Evolutionary conservation across 1,139 yeast genomes (phyloP).

Genomic region (Hyphopichia burtonii): DNA sequence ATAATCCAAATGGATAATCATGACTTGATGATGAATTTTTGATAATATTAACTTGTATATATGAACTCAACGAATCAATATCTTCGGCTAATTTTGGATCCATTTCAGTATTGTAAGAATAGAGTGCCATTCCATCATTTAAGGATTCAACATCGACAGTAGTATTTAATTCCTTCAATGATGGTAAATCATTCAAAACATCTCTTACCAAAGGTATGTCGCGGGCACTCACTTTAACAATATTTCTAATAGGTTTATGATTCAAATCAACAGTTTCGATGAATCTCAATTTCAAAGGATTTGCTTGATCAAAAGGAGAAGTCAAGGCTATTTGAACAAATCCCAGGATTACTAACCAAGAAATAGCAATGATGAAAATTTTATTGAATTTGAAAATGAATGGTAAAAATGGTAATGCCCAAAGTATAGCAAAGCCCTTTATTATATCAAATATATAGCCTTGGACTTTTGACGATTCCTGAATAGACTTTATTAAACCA

Average conservation of each 20-base stretch:
- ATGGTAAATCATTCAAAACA: constrained; percentile 61
- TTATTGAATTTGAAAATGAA: constrained; percentile 69
- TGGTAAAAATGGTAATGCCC: constrained; percentile 64
- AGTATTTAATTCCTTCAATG: constrained; percentile 41
- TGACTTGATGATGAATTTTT: constrained; percentile 45
- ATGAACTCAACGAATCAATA: constrained; percentile 34
- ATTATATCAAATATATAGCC: constrained; percentile 46
- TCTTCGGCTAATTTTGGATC: constrained; percentile 53
- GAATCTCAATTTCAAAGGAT: constrained; percentile 72
- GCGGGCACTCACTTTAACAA: constrained; percentile 53
- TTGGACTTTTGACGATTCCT: constrained; percentile 56
- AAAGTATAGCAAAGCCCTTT: constrained; percentile 28
- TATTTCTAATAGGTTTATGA: constrained; percentile 23
- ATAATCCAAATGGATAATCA: constrained; percentile 62
- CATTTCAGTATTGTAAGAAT: constrained; percentile 50
- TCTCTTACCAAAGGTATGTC: constrained; percentile 35
- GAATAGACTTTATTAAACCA: constrained; percentile 67
- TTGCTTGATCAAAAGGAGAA: constrained; percentile 54
- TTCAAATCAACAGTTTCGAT: constrained; percentile 55
- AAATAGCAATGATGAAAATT: constrained; percentile 40
- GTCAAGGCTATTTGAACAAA: constrained; percentile 34
- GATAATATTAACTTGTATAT: constrained; percentile 49
- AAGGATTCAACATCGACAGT: constrained; percentile 32
- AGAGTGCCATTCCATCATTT: constrained; percentile 50
- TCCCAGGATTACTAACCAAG: constrained; percentile 34